A percentile compares a stretch with the other conserved stretches of the same genome.
Conservation (phyloP, 768 basidiomycete genomes). For the Leccinellum albellum region DNA sequence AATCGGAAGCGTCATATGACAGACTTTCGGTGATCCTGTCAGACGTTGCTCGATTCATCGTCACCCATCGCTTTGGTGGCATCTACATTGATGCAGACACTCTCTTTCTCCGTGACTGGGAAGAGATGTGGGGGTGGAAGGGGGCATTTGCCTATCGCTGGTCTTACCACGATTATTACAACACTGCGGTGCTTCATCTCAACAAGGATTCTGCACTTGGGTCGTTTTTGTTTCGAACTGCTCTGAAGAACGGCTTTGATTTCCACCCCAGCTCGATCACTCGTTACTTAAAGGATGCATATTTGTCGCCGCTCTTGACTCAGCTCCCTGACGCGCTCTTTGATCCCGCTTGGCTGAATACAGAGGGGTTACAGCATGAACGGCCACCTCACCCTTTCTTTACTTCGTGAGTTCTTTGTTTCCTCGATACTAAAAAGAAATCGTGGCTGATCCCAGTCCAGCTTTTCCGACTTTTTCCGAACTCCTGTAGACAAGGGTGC, state of each 20-base stretch:
- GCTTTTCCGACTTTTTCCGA: constrained; percentile 81
- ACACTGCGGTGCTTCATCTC: constrained; percentile 88
- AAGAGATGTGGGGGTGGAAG: constrained; percentile 93
- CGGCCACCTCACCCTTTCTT: constrained; percentile 93
- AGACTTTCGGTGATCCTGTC: constrained; percentile 88
- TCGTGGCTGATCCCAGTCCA: constrained; percentile 26
- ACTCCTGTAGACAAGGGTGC: constrained; percentile 67
- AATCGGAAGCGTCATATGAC: constrained; percentile 61
- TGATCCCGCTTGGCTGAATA: constrained; percentile 92
- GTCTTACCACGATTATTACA: constrained; percentile 89
- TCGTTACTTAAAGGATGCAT: constrained; percentile 78
- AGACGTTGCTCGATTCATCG: constrained; percentile 94
- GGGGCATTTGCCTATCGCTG: constrained; percentile 95
- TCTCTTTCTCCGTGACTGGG: constrained; percentile 90
- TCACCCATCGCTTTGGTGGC: constrained; percentile 91
- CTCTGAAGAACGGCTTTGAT: constrained; percentile 85
- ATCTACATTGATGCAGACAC: constrained; percentile 95
- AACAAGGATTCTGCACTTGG: constrained; percentile 87
- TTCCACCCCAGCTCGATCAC: constrained; percentile 95
- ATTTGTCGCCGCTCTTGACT: constrained; percentile 70
- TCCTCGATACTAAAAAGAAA: neutral
- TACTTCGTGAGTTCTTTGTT: constrained; percentile 53
- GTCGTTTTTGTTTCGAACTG: constrained; percentile 88
- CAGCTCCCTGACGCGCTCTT: constrained; percentile 89
- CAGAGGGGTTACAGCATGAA: constrained; percentile 84